A percentile compares a stretch with the other conserved stretches of the same genome.
Evolutionary conservation across 331 rosid species (phyloP).

Genomic region (Malus hybrid): DNA sequence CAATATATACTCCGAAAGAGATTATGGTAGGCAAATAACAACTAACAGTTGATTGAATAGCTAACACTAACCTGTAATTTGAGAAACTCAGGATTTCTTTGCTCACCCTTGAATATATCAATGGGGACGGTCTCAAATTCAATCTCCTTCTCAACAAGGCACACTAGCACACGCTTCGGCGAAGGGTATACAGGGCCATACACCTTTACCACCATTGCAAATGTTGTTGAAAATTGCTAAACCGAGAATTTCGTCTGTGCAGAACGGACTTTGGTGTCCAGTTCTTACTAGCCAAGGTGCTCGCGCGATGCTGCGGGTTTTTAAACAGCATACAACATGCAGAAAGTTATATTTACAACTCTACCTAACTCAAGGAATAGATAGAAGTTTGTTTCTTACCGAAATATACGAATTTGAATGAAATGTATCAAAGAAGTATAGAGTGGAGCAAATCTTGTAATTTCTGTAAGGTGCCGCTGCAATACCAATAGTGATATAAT

Average conservation of each 20-base stretch:
- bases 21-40: too few species aligned
- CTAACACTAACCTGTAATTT: constrained; percentile 1
- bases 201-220: constrained; percentile 13
- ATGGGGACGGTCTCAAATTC: constrained; percentile 5
- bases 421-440: too few species aligned
- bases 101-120: constrained; percentile 2
- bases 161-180: constrained; percentile 9
- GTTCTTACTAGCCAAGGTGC: not conserved
- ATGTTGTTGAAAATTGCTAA: not conserved
- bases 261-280: not conserved
- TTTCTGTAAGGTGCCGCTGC: too few species aligned
- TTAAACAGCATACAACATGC: too few species aligned
- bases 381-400: too few species aligned
- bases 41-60: not conserved
- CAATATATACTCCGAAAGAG: not conserved
- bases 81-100: constrained; percentile 9
- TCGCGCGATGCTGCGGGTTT: too few species aligned
- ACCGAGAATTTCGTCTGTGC: not conserved
- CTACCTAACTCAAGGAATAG: too few species aligned
- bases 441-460: too few species aligned
- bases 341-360: too few species aligned
- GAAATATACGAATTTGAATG: too few species aligned
- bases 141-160: constrained; percentile 11
- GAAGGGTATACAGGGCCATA: not conserved
- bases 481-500: too few species aligned